Evolutionary conservation across 2,329 filamentous ascomycete genomes (phyloP).

Genomic region (Periconia digitata): DNA sequence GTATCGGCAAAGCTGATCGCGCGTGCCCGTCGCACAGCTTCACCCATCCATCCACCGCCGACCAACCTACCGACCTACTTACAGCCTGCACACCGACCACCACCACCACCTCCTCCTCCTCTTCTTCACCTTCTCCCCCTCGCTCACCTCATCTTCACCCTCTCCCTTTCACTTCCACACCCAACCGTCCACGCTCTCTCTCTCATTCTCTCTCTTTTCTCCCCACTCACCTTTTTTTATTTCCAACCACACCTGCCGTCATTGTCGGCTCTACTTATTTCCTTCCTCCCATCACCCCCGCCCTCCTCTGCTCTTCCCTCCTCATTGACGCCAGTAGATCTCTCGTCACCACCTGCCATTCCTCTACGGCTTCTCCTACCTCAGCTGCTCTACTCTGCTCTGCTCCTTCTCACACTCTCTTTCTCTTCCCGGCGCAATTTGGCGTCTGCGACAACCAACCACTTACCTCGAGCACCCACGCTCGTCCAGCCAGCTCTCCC

Average conservation of each 20-base stretch:
- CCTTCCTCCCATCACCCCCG: slow-evolving; percentile 27
- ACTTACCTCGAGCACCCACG: not conserved
- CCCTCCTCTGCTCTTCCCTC: slow-evolving; percentile 10
- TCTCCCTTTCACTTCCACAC: slow-evolving; percentile 6
- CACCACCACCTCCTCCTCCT: slow-evolving; percentile 19
- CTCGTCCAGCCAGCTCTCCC: slow-evolving; percentile 3
- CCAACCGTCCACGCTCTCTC: slow-evolving; percentile 34
- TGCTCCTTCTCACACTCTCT: not conserved
- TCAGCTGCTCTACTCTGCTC: not conserved
- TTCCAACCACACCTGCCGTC: not conserved
- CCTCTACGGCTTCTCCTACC: not conserved
- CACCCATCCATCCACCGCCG: not conserved
- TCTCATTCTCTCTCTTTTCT: slow-evolving; percentile 12
- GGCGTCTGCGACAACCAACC: not conserved
- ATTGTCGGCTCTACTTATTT: too few relatives aligned
- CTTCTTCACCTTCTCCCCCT: slow-evolving; percentile 22
- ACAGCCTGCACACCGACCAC: not conserved
- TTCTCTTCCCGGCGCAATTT: slow-evolving; percentile 14
- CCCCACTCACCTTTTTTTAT: not conserved
- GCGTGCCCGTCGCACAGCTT: slow-evolving; percentile 3
- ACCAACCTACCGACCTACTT: not conserved
- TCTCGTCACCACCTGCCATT: not conserved
- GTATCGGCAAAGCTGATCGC: not conserved
- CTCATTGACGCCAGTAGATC: not conserved
- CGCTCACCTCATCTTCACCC: slow-evolving; percentile 35